These are phyloP conservation scores for Hypholoma fasciculare DNA, from an alignment of 768 basidiomycete species.

Conservation along the genomic window DNA sequence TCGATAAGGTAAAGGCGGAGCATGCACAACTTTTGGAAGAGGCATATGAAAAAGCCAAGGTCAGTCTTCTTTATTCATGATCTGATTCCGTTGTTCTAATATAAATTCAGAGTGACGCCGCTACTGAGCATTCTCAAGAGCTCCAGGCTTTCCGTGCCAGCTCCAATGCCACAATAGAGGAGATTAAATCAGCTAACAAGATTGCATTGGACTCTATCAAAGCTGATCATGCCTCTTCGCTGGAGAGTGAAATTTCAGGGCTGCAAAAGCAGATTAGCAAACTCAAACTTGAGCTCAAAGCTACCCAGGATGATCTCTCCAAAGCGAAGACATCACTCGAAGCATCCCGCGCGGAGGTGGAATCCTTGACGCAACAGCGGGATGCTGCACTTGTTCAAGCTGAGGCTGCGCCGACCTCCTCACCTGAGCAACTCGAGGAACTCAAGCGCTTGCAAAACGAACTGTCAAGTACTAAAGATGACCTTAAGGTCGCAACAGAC, in stretches of 20 bases:
- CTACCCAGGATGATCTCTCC: conserved; percentile 79
- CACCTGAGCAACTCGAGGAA: conserved; percentile 53
- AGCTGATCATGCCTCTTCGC: conserved; percentile 58
- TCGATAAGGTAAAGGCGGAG: conserved; percentile 65
- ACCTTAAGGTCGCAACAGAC: conserved; percentile 64
- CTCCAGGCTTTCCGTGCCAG: conserved; percentile 68
- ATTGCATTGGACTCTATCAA: conserved; percentile 60
- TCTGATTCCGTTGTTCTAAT: neutral
- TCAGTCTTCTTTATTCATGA: conserved; percentile 23
- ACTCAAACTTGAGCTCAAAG: conserved; percentile 73
- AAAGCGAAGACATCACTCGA: conserved; percentile 70
- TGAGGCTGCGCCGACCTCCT: conserved; percentile 34
- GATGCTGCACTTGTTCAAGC: conserved; percentile 59
- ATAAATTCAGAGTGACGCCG: conserved; percentile 64
- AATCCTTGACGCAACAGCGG: conserved; percentile 58
- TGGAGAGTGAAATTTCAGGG: conserved; percentile 55
- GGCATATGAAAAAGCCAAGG: conserved; percentile 81
- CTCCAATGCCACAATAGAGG: conserved; percentile 66
- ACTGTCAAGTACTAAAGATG: conserved; percentile 64
- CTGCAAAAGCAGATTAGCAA: conserved; percentile 65
- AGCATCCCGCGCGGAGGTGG: conserved; percentile 52
- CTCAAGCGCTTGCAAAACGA: conserved; percentile 58
- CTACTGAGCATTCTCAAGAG: conserved; percentile 64
- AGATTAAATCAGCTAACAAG: conserved; percentile 65
- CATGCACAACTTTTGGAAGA: conserved; percentile 62